Evolutionary conservation across 2,329 filamentous ascomycete genomes (phyloP).

Genomic region (Clonostachys rhizophaga): DNA sequence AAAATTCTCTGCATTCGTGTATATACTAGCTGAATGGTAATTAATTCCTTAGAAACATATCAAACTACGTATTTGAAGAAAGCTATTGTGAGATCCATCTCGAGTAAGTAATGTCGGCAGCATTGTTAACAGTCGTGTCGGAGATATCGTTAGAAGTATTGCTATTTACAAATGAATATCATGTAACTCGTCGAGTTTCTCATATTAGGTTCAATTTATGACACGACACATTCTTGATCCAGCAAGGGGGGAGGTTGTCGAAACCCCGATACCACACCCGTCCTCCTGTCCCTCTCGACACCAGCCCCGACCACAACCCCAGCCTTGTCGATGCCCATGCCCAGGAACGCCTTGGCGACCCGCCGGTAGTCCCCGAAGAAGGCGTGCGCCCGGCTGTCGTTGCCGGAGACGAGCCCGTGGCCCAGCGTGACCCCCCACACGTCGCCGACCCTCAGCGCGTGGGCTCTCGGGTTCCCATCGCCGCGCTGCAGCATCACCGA

Average conservation of each 20-base stretch:
- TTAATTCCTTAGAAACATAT: too few relatives aligned
- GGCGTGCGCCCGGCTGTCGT: slow-evolving; percentile 36
- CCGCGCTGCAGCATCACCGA: slow-evolving; percentile 47
- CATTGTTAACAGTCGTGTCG: too few relatives aligned
- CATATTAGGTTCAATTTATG: too few relatives aligned
- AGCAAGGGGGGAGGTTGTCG: background rate
- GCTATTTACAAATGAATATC: too few relatives aligned
- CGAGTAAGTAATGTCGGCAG: too few relatives aligned
- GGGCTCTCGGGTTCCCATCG: slow-evolving; percentile 33
- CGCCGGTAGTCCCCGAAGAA: slow-evolving; percentile 49
- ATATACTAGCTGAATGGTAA: too few relatives aligned
- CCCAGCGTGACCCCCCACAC: slow-evolving; percentile 53
- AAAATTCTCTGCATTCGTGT: too few relatives aligned
- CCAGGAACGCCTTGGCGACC: slow-evolving; percentile 32
- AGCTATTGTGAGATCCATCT: too few relatives aligned
- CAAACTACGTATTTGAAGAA: too few relatives aligned
- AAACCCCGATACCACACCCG: slow-evolving; percentile 14
- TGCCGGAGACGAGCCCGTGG: slow-evolving; percentile 39
- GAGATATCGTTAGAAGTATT: too few relatives aligned
- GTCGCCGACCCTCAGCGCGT: slow-evolving; percentile 41
- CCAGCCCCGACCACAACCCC: slow-evolving; percentile 40
- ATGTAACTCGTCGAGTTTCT: too few relatives aligned
- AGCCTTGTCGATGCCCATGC: slow-evolving; percentile 21
- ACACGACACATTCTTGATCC: too few relatives aligned
- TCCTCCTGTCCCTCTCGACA: slow-evolving; percentile 26